These are phyloP conservation scores for Syzygium oleosum DNA, from an alignment of 345 rosid genomes.

Conservation along the genomic window DNA sequence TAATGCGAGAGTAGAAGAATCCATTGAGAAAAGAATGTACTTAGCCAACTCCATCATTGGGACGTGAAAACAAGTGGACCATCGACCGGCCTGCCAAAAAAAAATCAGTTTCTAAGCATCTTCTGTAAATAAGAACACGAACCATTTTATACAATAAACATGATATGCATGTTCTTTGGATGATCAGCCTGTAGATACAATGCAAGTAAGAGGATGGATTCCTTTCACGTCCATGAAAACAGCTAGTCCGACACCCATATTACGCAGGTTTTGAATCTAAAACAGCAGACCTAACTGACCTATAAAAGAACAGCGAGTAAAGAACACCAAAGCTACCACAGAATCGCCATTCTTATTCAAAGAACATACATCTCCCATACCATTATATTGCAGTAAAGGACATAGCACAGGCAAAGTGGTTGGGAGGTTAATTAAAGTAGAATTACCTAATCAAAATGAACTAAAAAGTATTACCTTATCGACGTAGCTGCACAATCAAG, in stretches of 20 bases:
- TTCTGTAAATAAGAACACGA: not conserved
- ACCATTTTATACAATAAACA: not conserved
- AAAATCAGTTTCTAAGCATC: not conserved
- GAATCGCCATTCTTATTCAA: not conserved
- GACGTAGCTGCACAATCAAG: conserved; percentile 30
- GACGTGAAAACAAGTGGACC: conserved; percentile 1
- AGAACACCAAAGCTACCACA: not conserved
- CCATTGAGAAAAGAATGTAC: conserved; percentile 11
- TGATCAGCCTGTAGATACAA: not conserved
- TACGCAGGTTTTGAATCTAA: not conserved
- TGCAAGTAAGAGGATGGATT: not conserved
- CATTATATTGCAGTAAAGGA: not conserved
- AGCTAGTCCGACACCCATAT: not conserved
- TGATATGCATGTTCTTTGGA: not conserved
- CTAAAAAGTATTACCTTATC: conserved; percentile 1
- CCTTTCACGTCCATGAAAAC: not conserved
- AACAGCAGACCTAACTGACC: not conserved
- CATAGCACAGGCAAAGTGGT: not conserved
- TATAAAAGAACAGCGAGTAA: not conserved
- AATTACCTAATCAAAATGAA: not conserved
- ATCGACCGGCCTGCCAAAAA: conserved; percentile 24
- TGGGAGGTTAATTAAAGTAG: not conserved
- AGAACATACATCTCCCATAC: not conserved
- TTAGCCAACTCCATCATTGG: conserved; percentile 4
- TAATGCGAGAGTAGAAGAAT: not conserved